Percentiles rank a stretch among this genome's conserved stretches.
phyloP scores from a whole-genome alignment of 192 early-diverging fungal genomes.

The Umbelopsis ramanniana region DNA sequence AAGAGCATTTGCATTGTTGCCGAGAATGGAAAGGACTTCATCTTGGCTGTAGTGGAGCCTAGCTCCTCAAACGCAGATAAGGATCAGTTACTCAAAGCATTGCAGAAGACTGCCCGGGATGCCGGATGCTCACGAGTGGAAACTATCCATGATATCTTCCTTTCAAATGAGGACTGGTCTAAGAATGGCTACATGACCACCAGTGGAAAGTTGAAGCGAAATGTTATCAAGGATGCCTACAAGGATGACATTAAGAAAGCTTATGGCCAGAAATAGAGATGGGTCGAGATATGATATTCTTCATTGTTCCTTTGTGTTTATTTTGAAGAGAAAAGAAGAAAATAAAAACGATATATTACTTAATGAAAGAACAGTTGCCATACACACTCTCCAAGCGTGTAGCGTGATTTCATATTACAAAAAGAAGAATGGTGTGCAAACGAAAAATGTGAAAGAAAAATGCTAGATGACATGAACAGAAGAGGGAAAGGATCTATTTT shows the following conservation, averaged over 20 bases:
- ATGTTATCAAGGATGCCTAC: conserved; percentile 40
- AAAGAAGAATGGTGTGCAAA: neutral
- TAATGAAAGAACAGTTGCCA: no score
- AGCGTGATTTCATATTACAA: conserved; percentile 19
- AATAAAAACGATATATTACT: conserved; percentile 10
- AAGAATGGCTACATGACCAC: conserved; percentile 77
- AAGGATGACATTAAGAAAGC: conserved; percentile 35
- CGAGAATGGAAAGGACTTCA: conserved; percentile 63
- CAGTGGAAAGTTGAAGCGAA: conserved; percentile 76
- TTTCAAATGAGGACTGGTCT: conserved; percentile 68
- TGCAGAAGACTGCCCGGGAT: conserved; percentile 58
- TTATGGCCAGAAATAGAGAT: neutral
- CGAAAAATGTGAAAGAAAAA: neutral
- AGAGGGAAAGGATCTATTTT: conserved; percentile 11
- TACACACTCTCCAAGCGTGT: no score
- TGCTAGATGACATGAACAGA: conserved; percentile 10
- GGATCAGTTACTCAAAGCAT: conserved; percentile 51
- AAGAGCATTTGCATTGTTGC: conserved; percentile 77
- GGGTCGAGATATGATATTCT: neutral
- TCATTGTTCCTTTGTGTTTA: neutral
- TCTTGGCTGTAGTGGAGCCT: conserved; percentile 77
- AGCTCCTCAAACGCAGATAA: conserved; percentile 42
- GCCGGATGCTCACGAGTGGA: conserved; percentile 65
- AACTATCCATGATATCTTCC: conserved; percentile 58
- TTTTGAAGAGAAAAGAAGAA: neutral